Conservation (phyloP, 2,329 filamentous ascomycete species). For the Trichoderma polysporum region DNA sequence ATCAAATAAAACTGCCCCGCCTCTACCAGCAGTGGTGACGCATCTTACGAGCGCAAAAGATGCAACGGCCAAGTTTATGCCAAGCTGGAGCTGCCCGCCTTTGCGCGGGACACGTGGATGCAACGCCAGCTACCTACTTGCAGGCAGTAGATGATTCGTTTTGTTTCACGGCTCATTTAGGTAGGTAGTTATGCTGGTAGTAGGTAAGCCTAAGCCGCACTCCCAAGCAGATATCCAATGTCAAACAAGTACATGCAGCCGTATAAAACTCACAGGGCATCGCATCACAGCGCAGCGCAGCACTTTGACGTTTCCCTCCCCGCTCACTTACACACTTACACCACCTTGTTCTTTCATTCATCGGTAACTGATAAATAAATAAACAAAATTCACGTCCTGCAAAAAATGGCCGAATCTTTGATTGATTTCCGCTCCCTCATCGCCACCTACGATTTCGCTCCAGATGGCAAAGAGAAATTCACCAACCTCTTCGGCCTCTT, state of each 20-base stretch:
- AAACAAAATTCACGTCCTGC: neutral
- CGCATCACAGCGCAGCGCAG: no score
- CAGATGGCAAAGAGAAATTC: neutral
- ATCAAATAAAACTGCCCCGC: no score
- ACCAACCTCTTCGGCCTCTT: constrained; percentile 28
- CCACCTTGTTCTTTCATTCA: neutral
- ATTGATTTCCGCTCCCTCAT: neutral
- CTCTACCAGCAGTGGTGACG: no score
- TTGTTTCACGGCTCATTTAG: neutral
- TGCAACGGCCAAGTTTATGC: neutral
- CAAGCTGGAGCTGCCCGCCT: neutral
- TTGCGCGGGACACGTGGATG: neutral
- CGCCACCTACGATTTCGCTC: neutral
- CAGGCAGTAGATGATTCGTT: no score
- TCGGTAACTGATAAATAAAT: neutral
- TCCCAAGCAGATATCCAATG: neutral
- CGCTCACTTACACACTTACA: no score
- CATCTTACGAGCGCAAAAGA: neutral
- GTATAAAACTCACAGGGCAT: no score
- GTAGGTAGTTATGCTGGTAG: neutral
- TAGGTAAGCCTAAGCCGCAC: neutral
- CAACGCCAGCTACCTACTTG: no score
- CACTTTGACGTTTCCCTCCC: neutral
- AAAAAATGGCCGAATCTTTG: neutral
- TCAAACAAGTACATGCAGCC: neutral